These are phyloP conservation scores for Globisporangium nunn DNA, from an alignment of 352 stramenopile genomes.

Conservation along the genomic window DNA sequence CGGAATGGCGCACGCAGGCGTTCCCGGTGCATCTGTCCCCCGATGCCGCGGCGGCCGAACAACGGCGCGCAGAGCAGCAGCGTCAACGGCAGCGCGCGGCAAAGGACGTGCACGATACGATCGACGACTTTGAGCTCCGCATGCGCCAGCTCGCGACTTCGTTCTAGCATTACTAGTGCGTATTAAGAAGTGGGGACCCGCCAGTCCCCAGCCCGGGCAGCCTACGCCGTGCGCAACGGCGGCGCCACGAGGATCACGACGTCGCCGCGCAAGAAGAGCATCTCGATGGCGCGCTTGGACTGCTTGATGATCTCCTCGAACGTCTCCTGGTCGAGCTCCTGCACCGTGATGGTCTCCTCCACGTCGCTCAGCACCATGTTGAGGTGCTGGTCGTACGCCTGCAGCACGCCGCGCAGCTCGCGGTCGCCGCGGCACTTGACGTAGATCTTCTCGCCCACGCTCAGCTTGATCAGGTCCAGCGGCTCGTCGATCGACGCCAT, in stretches of 20 bases:
- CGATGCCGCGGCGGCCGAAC: slow-evolving; percentile 3
- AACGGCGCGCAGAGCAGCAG: slow-evolving; percentile 4
- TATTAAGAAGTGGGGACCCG: not conserved
- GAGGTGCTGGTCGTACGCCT: slow-evolving; percentile 98
- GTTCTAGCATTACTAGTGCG: slow-evolving; percentile 3
- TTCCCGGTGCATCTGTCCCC: slow-evolving; percentile 9
- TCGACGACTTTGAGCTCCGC: slow-evolving; percentile 34
- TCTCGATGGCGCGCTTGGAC: slow-evolving; percentile 94
- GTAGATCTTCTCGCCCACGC: slow-evolving; percentile 97
- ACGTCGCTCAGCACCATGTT: slow-evolving; percentile 99
- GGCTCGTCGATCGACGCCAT: slow-evolving; percentile 93
- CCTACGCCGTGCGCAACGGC: slow-evolving; percentile 89
- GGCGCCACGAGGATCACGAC: slow-evolving; percentile 97
- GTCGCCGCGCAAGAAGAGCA: slow-evolving; percentile 99
- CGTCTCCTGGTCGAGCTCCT: slow-evolving; percentile 96
- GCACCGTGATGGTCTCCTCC: slow-evolving; percentile 96
- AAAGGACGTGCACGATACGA: slow-evolving; percentile 24
- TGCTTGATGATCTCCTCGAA: slow-evolving; percentile 97
- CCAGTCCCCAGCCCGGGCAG: no score
- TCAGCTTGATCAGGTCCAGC: slow-evolving; percentile 98
- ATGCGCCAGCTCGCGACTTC: slow-evolving; percentile 15
- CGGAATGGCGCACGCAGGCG: slow-evolving; percentile 32
- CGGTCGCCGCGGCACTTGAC: slow-evolving; percentile 98
- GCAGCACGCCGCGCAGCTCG: slow-evolving; percentile 95
- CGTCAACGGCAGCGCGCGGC: slow-evolving; percentile 13